Conservation (phyloP, 495 filamentous ascomycete genomes). For the Penicillium maclennaniae region DNA sequence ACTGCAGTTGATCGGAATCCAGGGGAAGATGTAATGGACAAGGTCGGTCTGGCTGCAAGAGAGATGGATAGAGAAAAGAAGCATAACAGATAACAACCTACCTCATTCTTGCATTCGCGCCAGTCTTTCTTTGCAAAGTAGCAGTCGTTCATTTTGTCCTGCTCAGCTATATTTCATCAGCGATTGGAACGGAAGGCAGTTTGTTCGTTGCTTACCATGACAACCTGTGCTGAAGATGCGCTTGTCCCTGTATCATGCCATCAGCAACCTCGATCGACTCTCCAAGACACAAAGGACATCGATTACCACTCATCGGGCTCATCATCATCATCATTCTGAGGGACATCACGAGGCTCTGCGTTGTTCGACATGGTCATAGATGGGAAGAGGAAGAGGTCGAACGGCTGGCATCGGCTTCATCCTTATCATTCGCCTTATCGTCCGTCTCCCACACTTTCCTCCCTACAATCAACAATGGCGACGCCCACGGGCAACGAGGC, state of each 20-base stretch:
- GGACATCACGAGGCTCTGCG: constrained; percentile 31
- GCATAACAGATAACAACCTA: constrained; percentile 40
- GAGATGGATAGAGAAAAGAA: background rate
- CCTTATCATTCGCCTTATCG: constrained; percentile 24
- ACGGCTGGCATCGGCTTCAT: constrained; percentile 14
- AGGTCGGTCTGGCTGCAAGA: background rate
- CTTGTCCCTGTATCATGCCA: constrained; percentile 66
- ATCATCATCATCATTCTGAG: constrained; percentile 73
- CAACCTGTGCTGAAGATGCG: constrained; percentile 96
- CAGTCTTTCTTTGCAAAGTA: constrained; percentile 97
- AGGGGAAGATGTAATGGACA: background rate
- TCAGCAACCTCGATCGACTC: constrained; percentile 9
- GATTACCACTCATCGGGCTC: constrained; percentile 92
- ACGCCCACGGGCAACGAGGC: constrained; percentile 29
- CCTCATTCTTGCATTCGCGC: constrained; percentile 84
- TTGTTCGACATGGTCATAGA: constrained; percentile 37
- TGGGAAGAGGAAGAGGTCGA: constrained; percentile 1
- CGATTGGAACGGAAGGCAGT: background rate
- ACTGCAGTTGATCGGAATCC: background rate
- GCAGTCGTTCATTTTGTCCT: constrained; percentile 88
- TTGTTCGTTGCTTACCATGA: constrained; percentile 55
- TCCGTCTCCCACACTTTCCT: constrained; percentile 7
- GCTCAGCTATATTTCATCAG: constrained; percentile 60
- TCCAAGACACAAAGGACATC: background rate
- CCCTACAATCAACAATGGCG: constrained; percentile 26